These are phyloP conservation scores for Suhomyces bribrorum DNA, from an alignment of 1,139 yeast species.

Conservation along the genomic window DNA sequence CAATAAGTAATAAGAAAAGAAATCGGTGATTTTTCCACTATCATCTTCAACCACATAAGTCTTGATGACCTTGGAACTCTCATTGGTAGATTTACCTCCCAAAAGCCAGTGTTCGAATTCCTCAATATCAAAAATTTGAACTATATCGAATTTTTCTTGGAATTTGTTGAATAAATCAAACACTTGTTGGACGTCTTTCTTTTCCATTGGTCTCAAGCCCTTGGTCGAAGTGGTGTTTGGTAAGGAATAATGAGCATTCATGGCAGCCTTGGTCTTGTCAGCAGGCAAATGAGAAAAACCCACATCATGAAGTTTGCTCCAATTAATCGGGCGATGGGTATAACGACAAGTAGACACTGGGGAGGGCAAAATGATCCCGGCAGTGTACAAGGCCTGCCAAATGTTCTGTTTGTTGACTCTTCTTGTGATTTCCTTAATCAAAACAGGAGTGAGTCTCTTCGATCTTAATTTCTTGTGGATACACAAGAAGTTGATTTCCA, in stretches of 20 bases:
- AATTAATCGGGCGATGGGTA: conserved; percentile 90
- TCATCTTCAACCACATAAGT: conserved; percentile 75
- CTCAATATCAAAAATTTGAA: conserved; percentile 65
- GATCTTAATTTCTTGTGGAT: conserved; percentile 91
- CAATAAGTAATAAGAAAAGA: conserved; percentile 82
- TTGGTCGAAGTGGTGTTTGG: conserved; percentile 57
- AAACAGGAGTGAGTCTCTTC: conserved; percentile 91
- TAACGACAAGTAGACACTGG: conserved; percentile 92
- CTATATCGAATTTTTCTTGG: conserved; percentile 69
- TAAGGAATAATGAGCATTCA: conserved; percentile 77
- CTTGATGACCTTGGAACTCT: conserved; percentile 56
- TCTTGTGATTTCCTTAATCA: conserved; percentile 92
- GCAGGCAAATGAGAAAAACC: conserved; percentile 83
- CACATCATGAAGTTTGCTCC: conserved; percentile 86
- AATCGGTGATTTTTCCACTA: conserved; percentile 77
- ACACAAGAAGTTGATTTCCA: conserved; percentile 91
- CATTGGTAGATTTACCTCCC: conserved; percentile 38
- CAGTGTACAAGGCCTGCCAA: conserved; percentile 97
- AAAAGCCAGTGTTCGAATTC: conserved; percentile 86
- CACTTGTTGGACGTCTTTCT: conserved; percentile 66
- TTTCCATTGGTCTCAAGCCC: conserved; percentile 67
- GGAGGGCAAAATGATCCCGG: conserved; percentile 86
- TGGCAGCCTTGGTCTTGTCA: conserved; percentile 72
- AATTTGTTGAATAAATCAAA: conserved; percentile 57
- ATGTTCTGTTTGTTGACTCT: conserved; percentile 80